Evolutionary conservation across 495 filamentous ascomycete species (phyloP), one percentile per base, ranked within the genome.

Genomic region (Penicillium waksmanii): DNA sequence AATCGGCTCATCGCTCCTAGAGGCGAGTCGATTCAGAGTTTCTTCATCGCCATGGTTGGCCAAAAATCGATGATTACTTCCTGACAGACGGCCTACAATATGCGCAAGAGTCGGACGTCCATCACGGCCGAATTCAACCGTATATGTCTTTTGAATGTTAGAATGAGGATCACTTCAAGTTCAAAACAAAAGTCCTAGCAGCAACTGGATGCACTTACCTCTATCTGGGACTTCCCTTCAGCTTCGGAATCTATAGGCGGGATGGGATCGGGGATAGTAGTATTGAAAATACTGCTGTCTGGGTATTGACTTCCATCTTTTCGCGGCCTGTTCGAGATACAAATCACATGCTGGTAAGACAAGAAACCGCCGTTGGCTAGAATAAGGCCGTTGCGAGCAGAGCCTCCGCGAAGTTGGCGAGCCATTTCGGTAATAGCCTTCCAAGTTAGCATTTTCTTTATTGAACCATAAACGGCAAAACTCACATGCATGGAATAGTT

Each of bases 401-500:
- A 68, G n/a, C 73, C 71, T 18, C 61, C 56, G 2, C 83, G 72
- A 0, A 86, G 63, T 40, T 71, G 65, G 5, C 79, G 77, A 5
- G 74, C 70, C 69, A 83, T 78, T 57, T 77, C 77, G 2, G 78
- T 84, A 33, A 83, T 68, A 13, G 78, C 77, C 81, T 80, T 34
- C 44, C 15, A 11, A 58, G 50, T 19, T 46, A 19, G 52, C 38
- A 21, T 19, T 43, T 15, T 38, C 51, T 21, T 23, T 5, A 17
- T 21, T 7, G 18, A 21, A 38, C 42, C 48, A 38, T 11, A 17
- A 13, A 8, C 51, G 35, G 67, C 63, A 19, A 13, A 13, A 2
- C 65, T 44, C 66, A 82, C 83, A 72, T 86, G 83, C 78, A 85
- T 82, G 5, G 80, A 83, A 58, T 86, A 86, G 47, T 86, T 86